These are phyloP conservation scores for Aspergillus diversus DNA, from an alignment of 495 filamentous ascomycete species.

Conservation along the genomic window DNA sequence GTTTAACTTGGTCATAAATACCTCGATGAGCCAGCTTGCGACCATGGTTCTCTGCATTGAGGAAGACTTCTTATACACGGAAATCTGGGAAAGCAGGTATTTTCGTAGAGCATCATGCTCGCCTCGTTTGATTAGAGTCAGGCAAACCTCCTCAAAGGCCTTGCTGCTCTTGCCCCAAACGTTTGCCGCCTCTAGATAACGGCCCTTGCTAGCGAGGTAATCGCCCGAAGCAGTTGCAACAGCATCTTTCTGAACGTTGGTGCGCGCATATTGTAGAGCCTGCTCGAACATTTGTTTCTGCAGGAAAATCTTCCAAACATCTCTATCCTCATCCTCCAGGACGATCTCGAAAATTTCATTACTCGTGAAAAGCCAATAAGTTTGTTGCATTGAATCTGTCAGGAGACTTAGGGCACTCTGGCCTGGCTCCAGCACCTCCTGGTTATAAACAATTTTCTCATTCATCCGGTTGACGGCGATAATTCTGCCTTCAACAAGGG, in stretches of 20 bases:
- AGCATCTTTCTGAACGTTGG: constrained; percentile 76
- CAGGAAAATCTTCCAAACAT: constrained; percentile 92
- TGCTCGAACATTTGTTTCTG: constrained; percentile 82
- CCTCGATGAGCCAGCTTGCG: constrained; percentile 90
- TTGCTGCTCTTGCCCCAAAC: constrained; percentile 96
- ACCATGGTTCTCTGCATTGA: constrained; percentile 96
- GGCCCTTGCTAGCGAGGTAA: constrained; percentile 75
- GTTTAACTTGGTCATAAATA: constrained; percentile 97
- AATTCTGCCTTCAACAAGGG: constrained; percentile 77
- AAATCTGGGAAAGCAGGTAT: constrained; percentile 84
- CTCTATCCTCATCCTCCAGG: constrained; percentile 84
- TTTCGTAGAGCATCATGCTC: constrained; percentile 91
- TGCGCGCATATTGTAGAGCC: constrained; percentile 78
- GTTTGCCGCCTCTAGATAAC: constrained; percentile 80
- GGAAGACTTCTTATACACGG: constrained; percentile 77
- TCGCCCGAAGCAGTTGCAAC: constrained; percentile 91
- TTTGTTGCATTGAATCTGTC: constrained; percentile 88
- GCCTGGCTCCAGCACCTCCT: constrained; percentile 78
- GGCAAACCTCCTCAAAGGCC: constrained; percentile 91
- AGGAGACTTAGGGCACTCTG: constrained; percentile 79
- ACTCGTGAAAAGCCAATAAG: constrained; percentile 92
- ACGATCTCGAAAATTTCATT: constrained; percentile 93
- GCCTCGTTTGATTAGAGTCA: constrained; percentile 85
- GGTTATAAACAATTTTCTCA: constrained; percentile 81
- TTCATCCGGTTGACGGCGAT: constrained; percentile 85